Conservation (phyloP, 805 yeast species). For the Sugiyamaella smithiae region DNA sequence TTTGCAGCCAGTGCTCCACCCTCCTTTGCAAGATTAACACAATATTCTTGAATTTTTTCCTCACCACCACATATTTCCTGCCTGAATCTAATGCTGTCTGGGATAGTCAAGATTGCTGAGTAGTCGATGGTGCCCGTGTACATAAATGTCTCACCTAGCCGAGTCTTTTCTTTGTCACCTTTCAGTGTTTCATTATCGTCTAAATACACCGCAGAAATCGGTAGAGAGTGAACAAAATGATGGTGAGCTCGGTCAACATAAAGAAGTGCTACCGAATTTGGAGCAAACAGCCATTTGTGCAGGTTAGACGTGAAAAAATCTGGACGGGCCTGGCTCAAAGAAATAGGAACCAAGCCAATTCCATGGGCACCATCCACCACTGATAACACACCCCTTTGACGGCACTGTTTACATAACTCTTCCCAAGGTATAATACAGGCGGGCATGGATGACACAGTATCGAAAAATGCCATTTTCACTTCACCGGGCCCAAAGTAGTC, state of each 20-base stretch:
- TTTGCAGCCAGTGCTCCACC: conserved; percentile 43
- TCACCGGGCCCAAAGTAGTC: conserved; percentile 29
- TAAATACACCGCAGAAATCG: conserved; percentile 51
- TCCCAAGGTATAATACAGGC: conserved; percentile 58
- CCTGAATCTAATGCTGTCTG: conserved; percentile 54
- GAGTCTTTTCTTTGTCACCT: conserved; percentile 16
- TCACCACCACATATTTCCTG: conserved; percentile 60
- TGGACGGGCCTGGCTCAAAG: conserved; percentile 39
- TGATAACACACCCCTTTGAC: conserved; percentile 47
- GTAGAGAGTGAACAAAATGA: conserved; percentile 50
- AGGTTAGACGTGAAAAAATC: conserved; percentile 62
- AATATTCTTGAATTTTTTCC: conserved; percentile 47
- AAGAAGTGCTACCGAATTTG: conserved; percentile 56
- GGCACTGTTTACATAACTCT: conserved; percentile 45
- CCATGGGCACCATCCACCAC: conserved; percentile 74
- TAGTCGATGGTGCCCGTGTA: conserved; percentile 51
- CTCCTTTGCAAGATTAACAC: conserved; percentile 42
- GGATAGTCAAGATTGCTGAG: conserved; percentile 42
- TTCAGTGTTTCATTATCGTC: conserved; percentile 14
- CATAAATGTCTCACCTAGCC: conserved; percentile 43
- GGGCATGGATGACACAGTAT: conserved; percentile 63
- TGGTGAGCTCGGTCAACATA: conserved; percentile 57
- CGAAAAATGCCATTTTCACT: conserved; percentile 47
- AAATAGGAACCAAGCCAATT: conserved; percentile 43
- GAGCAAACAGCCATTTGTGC: conserved; percentile 67